These are phyloP conservation scores for Tolypocladium tundrense DNA, from an alignment of 2,329 filamentous ascomycete genomes.

Conservation along the genomic window DNA sequence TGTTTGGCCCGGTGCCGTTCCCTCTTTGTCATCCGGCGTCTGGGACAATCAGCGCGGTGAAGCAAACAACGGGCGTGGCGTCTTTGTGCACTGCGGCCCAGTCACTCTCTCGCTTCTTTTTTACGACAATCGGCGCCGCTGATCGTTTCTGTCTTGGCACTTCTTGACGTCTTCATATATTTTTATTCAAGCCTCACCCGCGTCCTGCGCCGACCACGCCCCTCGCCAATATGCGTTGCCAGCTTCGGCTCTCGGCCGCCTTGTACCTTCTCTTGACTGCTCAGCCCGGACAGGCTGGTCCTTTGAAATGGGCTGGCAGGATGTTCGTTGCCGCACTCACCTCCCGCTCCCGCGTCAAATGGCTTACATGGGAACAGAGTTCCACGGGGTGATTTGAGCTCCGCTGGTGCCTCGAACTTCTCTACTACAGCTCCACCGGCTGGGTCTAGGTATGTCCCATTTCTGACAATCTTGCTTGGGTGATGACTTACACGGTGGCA, in stretches of 20 bases:
- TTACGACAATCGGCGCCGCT: background rate
- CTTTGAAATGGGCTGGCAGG: slow-evolving; percentile 20
- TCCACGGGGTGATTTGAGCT: slow-evolving; percentile 8
- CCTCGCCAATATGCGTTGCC: slow-evolving; percentile 11
- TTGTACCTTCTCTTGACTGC: slow-evolving; percentile 17
- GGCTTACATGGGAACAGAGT: slow-evolving; percentile 9
- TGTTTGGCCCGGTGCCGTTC: slow-evolving; percentile 1
- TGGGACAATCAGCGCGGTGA: background rate
- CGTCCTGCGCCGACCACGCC: background rate
- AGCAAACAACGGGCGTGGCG: background rate
- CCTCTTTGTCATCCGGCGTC: slow-evolving; percentile 1
- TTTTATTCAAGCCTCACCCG: background rate
- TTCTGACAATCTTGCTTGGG: background rate
- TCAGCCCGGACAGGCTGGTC: slow-evolving; percentile 23
- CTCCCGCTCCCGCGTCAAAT: background rate
- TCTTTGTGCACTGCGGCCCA: background rate
- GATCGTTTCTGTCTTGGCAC: background rate
- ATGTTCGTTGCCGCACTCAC: slow-evolving; percentile 12
- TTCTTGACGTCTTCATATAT: background rate
- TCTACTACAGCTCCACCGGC: background rate
- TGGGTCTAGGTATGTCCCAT: background rate
- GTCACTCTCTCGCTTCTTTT: background rate
- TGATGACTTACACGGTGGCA: background rate
- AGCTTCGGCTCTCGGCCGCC: slow-evolving; percentile 9
- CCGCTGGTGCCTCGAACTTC: background rate